Base-by-base conservation (phyloP, 1,139 yeast species). In the Suhomyces taliae region DNA sequence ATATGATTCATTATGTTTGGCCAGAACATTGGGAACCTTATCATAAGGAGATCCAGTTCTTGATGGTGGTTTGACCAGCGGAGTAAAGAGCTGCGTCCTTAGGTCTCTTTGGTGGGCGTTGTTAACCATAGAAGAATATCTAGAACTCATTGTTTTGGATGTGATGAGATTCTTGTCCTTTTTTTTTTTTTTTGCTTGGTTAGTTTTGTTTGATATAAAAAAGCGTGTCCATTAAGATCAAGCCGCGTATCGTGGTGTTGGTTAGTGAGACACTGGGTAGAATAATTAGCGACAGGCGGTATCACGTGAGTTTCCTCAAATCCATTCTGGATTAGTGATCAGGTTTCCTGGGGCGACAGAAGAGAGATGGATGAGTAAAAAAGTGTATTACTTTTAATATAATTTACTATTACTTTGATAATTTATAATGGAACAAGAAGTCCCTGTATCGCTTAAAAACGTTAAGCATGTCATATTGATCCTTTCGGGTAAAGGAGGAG, bases 401-500 rank as follows among this genome's bases (percentile, higher is more conserved):
- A 2, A 14, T 14, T 19, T 19, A 19, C 24, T 19, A 19, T 6
- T 19, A 19, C 15, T 14, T 14, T 14, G 15, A 14, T 14, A 14
- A 19, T 19, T 19, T 1, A 19, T 19, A 19, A 46, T 46, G 53
- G 54, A 51, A 36, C 59, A 60, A 42, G 73, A 64, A 40, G 64
- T 71, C 5, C 87, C 87, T 2, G 68, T 69, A 38, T 81, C 91
- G 4, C 68, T 89, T 33, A 64, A 66, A 29, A 72, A 78, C 45
- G 86, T 91, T 38, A 84, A 84, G 58, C 96, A 93, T 62, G 95
- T 61, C 34, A 49, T 75, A 8, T 63, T 75, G 12, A 72, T 75
- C 12, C 65, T 75, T 24, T 74, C 79, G 6, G 80, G 80, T 0
- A 75, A 75, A 56, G 80, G 80, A 27, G 80, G 80, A 6, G 99